Evolutionary conservation across 345 rosid genomes (phyloP), one percentile per base, ranked within the genome.

Genomic region (Litchi chinensis): DNA sequence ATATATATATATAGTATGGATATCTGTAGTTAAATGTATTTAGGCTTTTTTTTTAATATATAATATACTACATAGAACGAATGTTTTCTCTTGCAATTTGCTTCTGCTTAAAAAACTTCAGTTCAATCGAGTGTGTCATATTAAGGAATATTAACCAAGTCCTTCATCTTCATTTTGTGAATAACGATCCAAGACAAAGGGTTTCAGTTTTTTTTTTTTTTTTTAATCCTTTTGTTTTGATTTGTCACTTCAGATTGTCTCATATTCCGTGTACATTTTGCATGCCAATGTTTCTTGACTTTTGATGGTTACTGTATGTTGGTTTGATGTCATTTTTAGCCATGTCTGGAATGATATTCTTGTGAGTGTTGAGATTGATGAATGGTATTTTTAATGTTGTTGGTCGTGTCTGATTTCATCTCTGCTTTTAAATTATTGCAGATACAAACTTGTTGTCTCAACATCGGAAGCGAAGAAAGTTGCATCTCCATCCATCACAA

Each of bases 361-460:
- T 78, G 39, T 21, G 40, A 52, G 12, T 72, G 63, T 43, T 76
- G 76, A 60, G 69, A 83, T 71, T 57, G 52, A 74, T 73, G 13
- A 65, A n/a, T 24, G 39, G 37, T 39, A 22, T 52, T 50, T 16
- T 15, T 62, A 6, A 26, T 16, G 46, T 22, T 19, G 24, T 57
- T 65, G 24, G 26, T 2, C 39, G 16, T 62, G 13, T 21, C 66
- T 52, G 68, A 40, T 70, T 66, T 60, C 22, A 75, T 72, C 56
- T 78, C 54, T 81, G 6, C 79, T 59, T 77, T 8, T 73, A 62
- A 75, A 66, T 77, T 68, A 50, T 77, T 86, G 83, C 89, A 94
- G 98, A 78, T 95, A 88, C 85, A 95, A 95, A 88, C 85, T 95
- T 83, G 98, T 95, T 65, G 89, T 93, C 78, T 84, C 95, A 43